Evolutionary conservation across 139 green algal species (phyloP).

Genomic region (Medakamo hakoo): DNA sequence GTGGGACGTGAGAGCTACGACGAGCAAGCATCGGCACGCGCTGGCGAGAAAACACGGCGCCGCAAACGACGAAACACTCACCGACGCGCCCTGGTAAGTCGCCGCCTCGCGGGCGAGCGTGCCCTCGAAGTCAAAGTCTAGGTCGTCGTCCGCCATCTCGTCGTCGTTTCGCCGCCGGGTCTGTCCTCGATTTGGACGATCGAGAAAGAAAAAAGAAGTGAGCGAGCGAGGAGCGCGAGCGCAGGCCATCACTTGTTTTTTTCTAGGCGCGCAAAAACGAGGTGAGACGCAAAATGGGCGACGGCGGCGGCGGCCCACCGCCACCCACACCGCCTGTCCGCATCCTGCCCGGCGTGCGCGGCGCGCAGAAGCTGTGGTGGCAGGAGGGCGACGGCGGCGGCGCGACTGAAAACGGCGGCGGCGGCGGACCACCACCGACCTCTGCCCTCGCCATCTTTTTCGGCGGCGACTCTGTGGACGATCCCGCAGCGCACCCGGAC

Average conservation of each 20-base stretch:
- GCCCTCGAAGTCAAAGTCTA: constrained; percentile 61
- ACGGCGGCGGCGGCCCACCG: no score
- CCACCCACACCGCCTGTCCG: neutral
- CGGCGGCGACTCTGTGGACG: neutral
- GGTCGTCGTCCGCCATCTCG: constrained; percentile 35
- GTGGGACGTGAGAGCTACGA: no score
- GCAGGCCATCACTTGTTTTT: no score
- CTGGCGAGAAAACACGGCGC: neutral
- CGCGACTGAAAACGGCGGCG: no score
- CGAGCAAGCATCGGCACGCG: neutral
- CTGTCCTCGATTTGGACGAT: no score
- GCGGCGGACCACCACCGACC: neutral
- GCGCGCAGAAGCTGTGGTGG: neutral
- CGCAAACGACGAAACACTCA: neutral
- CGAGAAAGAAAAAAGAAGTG: no score
- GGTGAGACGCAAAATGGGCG: no score
- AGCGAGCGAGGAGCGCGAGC: no score
- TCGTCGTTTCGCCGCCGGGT: no score
- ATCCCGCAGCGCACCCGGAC: neutral
- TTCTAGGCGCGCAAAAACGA: no score
- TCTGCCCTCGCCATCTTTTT: neutral
- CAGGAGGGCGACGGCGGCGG: no score
- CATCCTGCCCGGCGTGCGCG: neutral
- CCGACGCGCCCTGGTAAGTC: neutral
- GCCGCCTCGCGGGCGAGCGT: constrained; percentile 4